Base-by-base conservation (phyloP, 306 rosid species). In the Lathyrus aphaca region DNA sequence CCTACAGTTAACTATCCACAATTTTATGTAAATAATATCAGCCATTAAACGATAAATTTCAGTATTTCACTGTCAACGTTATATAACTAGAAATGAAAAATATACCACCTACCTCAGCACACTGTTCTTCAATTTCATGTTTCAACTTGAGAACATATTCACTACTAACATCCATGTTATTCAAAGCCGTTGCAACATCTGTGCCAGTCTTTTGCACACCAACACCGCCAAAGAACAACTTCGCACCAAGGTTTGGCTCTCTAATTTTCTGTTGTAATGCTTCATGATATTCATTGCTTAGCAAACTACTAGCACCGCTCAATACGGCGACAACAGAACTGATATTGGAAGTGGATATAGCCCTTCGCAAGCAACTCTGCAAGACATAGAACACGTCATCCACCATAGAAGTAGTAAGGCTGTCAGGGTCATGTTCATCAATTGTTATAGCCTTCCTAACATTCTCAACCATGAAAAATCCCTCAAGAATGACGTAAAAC, bases 401-500 rank as follows among this genome's bases (percentile, higher is more conserved):
- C 75, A 94, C 97, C 97, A 91, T 87, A 18, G 99, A 91, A 46
- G 99, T 91, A 6, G 97, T 91, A 44, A 94, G 92, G 84, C 96
- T 88, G 37, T 91, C 97, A 19, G 88, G 88, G 40, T 82, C 97
- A 3, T 83, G 89, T 77, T 94, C 99, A 66, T 91, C 96, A 16
- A 94, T 94, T 82, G 74, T 74, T 43, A 88, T 87, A 5, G 99
- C 99, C 73, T 94, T 94, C 79, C 97, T 87, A 49, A 87, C 97
- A 79, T 89, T 94, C 82, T 94, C 99, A 67, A 94, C 97, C 97
- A 94, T 94, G 83, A 88, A 94, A 69, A 88, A 94, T 16, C 99
- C 99, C 76, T 94, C 99, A 0, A 94, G 78, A 77, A 90, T 86
- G 43, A 94, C 95, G 4, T 91, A 94, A 76, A 91, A 93, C 51